Evolutionary conservation across 768 basidiomycete genomes (phyloP), one percentile per base, ranked within the genome.

Genomic region (Rhizopogon roseolus): DNA sequence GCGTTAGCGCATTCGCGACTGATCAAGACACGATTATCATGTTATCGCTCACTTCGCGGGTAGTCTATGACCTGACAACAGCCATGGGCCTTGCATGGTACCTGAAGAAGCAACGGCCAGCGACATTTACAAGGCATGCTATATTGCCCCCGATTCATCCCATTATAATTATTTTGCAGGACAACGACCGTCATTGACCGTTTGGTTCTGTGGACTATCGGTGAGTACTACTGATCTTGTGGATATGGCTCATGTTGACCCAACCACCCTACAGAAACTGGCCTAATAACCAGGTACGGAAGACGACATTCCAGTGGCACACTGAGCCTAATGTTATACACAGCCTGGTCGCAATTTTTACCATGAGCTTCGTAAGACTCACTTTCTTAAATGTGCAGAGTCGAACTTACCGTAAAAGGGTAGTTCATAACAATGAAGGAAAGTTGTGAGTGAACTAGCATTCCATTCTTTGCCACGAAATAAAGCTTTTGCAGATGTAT

Each of bases 161-260:
- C 4, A 9, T 44, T 16, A 2, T 44, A 46, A 46, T 19, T 6
- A 19, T 46, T 32, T 46, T 16, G 19, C 19, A 52, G 50, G 8
- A 52, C 50, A 19, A 43, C 50, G 14, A 8, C 22, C 8, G 16
- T 19, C 10, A 29, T 52, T 22, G 22, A 46, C 28, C 43, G 42
- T 32, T 16, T 45, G 39, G 34, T 52, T 14, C 19, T 52, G 29
- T 52, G 50, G 50, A 52, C 50, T 29, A 14, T 52, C 19, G 50
- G 50, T 52, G 4, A 22, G 41, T 17, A 52, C 7, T 28, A 6
- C 6, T 41, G 25, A 5, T 29, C 16, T 19, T 11, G 41, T 5
- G 14, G 29, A 42, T 8, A 11, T 19, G n/a, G 42, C 39, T 41
- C 16, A 44, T 11, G 4, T 41, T 22, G 2, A 8, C 13, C 13